Evolutionary conservation across 345 rosid genomes (phyloP).

Genomic region (Bruguiera sexangula): DNA sequence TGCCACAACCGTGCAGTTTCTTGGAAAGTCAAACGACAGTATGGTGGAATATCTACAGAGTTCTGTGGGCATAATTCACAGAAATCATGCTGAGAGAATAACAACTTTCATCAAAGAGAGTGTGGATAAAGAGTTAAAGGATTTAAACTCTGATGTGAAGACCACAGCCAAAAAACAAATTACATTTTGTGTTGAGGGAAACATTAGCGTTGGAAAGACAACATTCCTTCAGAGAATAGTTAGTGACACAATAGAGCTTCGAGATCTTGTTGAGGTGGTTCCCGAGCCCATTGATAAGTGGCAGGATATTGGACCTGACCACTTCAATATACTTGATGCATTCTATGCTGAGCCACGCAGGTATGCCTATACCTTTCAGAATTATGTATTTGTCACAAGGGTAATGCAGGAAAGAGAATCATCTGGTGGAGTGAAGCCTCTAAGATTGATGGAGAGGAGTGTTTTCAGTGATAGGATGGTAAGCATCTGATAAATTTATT

Average conservation of each 20-base stretch:
- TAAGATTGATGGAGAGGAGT: slow-evolving; percentile 95
- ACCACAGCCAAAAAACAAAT: slow-evolving; percentile 50
- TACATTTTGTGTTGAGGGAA: slow-evolving; percentile 95
- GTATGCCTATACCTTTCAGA: slow-evolving; percentile 98
- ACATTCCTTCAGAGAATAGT: slow-evolving; percentile 96
- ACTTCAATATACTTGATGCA: slow-evolving; percentile 86
- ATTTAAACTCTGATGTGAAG: slow-evolving; percentile 40
- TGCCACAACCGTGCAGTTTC: slow-evolving; percentile 44
- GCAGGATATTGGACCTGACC: slow-evolving; percentile 98
- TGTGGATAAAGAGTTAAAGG: slow-evolving; percentile 89
- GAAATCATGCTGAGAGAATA: slow-evolving; percentile 92
- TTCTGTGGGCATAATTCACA: slow-evolving; percentile 90
- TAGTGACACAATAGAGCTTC: slow-evolving; percentile 88
- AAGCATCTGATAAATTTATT: slow-evolving; percentile 15
- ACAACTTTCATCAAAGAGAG: slow-evolving; percentile 77
- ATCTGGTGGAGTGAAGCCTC: slow-evolving; percentile 78
- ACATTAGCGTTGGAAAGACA: slow-evolving; percentile 97
- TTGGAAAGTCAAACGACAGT: slow-evolving; percentile 58
- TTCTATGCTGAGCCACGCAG: slow-evolving; percentile 89
- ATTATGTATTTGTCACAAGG: slow-evolving; percentile 95
- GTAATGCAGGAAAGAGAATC: slow-evolving; percentile 99
- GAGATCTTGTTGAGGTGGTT: slow-evolving; percentile 93
- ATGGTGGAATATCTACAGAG: slow-evolving; percentile 90
- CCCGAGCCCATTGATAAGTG: slow-evolving; percentile 95
- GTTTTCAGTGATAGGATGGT: slow-evolving; percentile 99